Base-by-base conservation (phyloP, 2,329 filamentous ascomycete genomes). In the Xylariaceae sp. region DNA sequence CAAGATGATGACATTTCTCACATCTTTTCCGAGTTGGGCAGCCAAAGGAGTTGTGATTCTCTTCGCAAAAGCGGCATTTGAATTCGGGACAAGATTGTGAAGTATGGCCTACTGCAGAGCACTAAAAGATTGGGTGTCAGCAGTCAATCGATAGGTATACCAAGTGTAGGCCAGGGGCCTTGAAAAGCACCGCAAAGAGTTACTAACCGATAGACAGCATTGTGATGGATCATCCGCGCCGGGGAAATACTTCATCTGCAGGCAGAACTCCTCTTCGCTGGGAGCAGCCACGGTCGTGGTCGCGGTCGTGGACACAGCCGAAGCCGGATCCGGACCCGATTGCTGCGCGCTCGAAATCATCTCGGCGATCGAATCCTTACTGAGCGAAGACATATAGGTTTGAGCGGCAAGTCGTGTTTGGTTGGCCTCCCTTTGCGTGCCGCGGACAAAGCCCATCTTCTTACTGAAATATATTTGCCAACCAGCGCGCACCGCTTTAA, bases 1-100 rank as follows among this genome's bases (percentile, higher is more conserved):
- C 88, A 49, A 81, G 75, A 70, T 87, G 82, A 52, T 77, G 80
- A 71, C 88, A 90, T 68, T 83, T 85, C 53, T 66, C 69, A 68
- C 84, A 87, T 61, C 82, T 77, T 39, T 72, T 71, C 39, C 75
- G 76, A 4, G 72, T 74, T 9, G 82, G 80, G 64, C 85, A 88
- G 56, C 72, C 74, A 63, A 77, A 77, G 4, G 76, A 73, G 56
- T 76, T 76, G 68, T 88, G 83, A 2, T 72, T 72, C 10, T 65
- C 73, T 23, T 72, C 70, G 67, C 81, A 87, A 57, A 78, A 78
- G 5, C 71, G 75, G 68, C 84, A 87, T 2, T 62, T 68, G 18
- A 75, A 67, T 10, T 74, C 70, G 10, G 79, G 77, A 65, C 83
- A 87, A 35, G 68, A 64, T 34, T 67, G 59, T 10, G 76, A 72